Base-by-base conservation (phyloP, 177 flowering plant species). In the Vitis hybrid region DNA sequence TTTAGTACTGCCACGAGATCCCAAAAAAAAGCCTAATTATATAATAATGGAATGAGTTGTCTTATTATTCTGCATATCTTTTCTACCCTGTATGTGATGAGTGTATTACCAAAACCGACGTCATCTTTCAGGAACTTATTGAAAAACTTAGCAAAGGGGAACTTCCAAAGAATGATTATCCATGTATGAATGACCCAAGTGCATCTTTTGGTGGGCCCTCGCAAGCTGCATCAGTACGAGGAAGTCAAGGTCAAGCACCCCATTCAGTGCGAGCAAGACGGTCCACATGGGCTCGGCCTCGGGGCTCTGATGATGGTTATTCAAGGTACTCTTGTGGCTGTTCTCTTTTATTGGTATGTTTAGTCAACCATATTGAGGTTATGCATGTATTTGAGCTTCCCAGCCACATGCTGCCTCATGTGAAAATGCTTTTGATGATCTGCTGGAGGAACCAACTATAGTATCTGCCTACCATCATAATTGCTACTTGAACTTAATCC, bases 151-250 rank as follows among this genome's bases (percentile, higher is more conserved):
- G 81, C 78, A 95, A 89, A 78, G 92, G 89, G 60, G 98, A 90
- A 76, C 82, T 95, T 51, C 82, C 96, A 32, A 93, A 90, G 82
- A 82, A 84, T 72, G 97, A 95, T 19, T 95, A 83, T 72, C 88
- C 97, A 19, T 95, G 97, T 64, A 89, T 92, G 92, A 95, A 95
- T 77, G 97, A 93, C 57, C 97, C 99, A 6, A 93, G 97, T 82
- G 89, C 91, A 55, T 81, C 90, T 64, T 82, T 82, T 70, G 92
- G 89, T 77, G 95, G 91, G 8, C 65, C 88, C 63, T 72, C 85
- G 14, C 83, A 73, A 5, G 48, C 77, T 72, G 56, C 82, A 55
- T 71, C 92, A 61, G 57, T 72, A 19, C 71, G 82, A 56, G 40
- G 79, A 13, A 75, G 55, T 74, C 86, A 71, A 65, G 72, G 68